Evolutionary conservation across 2,329 filamentous ascomycete species (phyloP), one percentile per base, ranked within the genome.

Genomic region (Cryphonectria japonica): DNA sequence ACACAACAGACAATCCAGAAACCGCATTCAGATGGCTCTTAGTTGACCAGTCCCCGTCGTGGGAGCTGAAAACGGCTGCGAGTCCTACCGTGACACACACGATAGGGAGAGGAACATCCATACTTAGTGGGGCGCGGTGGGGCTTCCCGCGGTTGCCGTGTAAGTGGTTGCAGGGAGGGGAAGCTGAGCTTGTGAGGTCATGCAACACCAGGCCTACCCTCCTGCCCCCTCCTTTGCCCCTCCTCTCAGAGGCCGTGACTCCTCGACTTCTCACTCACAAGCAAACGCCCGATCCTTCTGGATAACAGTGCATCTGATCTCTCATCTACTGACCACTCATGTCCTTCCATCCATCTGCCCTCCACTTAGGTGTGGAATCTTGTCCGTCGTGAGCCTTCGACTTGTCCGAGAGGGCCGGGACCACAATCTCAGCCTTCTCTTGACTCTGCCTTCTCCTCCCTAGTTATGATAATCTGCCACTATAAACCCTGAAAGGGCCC

Each of bases 161-260:
- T 65, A 65, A 65, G 63, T 65, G 63, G 63, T 65, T 65, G 63
- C 41, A 52, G 63, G 63, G 63, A 34, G 61, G 61, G 61, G 14
- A 64, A 32, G n/a, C 19, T n/a, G n/a, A n/a, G n/a, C 19, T 22
- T 64, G 63, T 65, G 63, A 65, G 63, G 63, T 65, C 63, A 65
- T 65, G 63, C 63, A 65, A 50, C 63, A 19, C 54, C 54, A 32
- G 54, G 7, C 41, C 61, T 46, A 22, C 37, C 61, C 37, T n/a
- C 61, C 61, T 29, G 9, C 7, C 61, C 22, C 34, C n/a, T 39
- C n/a, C 34, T 43, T 63, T 8, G 19, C n/a, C 34, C 0, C 6
- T 62, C 8, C 59, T n/a, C 32, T 19, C 59, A 62, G 6, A 29
- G 16, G 61, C 13, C 61, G 26, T 63, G 61, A 63, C 37, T n/a